Conservation (phyloP, 306 rosid genomes). For the Malus sylvestris region DNA sequence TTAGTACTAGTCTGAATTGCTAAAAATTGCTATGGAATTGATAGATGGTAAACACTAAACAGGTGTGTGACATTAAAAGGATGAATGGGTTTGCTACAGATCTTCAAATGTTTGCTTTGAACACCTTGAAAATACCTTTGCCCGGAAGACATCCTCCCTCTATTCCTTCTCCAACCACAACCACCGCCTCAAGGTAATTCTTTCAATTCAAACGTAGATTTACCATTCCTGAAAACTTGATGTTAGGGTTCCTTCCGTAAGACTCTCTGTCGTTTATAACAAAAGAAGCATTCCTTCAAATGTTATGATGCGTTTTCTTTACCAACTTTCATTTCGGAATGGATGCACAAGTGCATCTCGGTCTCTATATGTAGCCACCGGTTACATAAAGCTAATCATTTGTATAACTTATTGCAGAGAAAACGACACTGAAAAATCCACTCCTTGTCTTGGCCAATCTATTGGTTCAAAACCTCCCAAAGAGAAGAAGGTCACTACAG, state of each 20-base stretch:
- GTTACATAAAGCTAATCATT: background rate
- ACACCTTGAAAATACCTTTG: slow-evolving; percentile 65
- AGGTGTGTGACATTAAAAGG: slow-evolving; percentile 83
- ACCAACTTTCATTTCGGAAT: background rate
- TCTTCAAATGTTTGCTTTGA: slow-evolving; percentile 85
- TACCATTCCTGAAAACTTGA: background rate
- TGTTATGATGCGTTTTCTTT: background rate
- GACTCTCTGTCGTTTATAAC: background rate
- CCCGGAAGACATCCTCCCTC: slow-evolving; percentile 88
- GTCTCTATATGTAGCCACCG: background rate
- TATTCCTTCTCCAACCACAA: background rate
- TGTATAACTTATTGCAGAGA: slow-evolving; percentile 35
- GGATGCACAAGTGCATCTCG: background rate
- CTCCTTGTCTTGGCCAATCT: slow-evolving; percentile 36
- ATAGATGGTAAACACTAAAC: background rate
- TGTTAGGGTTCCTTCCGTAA: background rate
- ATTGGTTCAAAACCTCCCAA: slow-evolving; percentile 43
- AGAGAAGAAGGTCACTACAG: slow-evolving; percentile 36
- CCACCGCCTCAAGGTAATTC: background rate
- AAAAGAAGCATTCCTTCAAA: background rate
- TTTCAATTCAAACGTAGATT: background rate
- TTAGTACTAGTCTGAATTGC: background rate
- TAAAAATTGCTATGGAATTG: too few relatives aligned
- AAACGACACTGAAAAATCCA: slow-evolving; percentile 18
- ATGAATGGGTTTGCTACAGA: slow-evolving; percentile 77